Evolutionary conservation across 306 rosid species (phyloP), one percentile per base, ranked within the genome.

Genomic region (Leucaena leucocephala): DNA sequence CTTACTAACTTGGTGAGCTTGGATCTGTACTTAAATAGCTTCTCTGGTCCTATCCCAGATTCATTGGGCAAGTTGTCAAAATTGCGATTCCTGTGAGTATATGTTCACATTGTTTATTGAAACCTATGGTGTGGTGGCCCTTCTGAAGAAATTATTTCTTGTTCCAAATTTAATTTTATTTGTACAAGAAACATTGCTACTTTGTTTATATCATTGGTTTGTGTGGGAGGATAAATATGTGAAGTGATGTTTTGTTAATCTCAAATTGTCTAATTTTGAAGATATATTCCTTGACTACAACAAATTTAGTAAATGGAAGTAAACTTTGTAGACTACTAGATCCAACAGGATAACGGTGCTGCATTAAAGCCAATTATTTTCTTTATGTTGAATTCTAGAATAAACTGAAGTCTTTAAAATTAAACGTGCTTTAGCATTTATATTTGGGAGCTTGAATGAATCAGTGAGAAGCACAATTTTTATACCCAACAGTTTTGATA

Each of bases 1-100:
- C 97, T 94, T 83, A 94, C 97, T 83, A 94, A 89, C 89, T 84
- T 94, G 90, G 98, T 94, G 92, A 94, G 98, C 97, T 91, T 94
- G 93, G 98, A 94, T 87, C 92, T 94, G 67, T 94, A 92, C 84
- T 85, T 94, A 82, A 94, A 94, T 74, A 81, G 80, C 54, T 94
- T 94, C 81, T 76, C 88, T 5, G 98, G 98, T 87, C 90, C 89
- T 50, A 94, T 94, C 86, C 98, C 97, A 59, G 97, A 83, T 76
- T 85, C 97, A 22, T 82, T 95, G 93, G 98, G 98, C 76, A 92
- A 87, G 90, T 83, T 95, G 84, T 90, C 98, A 42, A 95, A 95
- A 87, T 82, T 95, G 78, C 87, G 98, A 33, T 95, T 95, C 85
- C 97, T 95, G 98, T 95, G 87, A 87, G 98, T 91, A 79, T 55